These are phyloP conservation scores for Hyphopichia burtonii DNA, from an alignment of 1,139 yeast species.

Conservation along the genomic window DNA sequence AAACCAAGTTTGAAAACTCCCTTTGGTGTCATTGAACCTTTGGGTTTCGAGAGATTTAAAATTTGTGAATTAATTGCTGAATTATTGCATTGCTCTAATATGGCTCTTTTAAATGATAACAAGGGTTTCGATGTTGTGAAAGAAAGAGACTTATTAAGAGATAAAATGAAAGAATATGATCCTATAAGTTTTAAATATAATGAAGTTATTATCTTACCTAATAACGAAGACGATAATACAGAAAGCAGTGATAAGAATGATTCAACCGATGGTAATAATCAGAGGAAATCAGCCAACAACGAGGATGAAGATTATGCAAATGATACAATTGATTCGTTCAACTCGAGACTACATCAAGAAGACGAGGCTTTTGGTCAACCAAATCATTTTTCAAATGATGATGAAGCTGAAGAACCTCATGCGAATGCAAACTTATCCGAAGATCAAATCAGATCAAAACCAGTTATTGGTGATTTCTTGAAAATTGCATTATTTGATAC, in stretches of 20 bases:
- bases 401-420: slow-evolving; percentile 43
- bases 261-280: not conserved
- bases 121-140: slow-evolving; percentile 76
- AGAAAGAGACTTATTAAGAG: slow-evolving; percentile 71
- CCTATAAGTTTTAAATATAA: slow-evolving; percentile 50
- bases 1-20: slow-evolving; percentile 52
- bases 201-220: slow-evolving; percentile 42
- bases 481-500: slow-evolving; percentile 86
- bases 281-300: not conserved
- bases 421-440: slow-evolving; percentile 60
- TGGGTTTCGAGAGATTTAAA: slow-evolving; percentile 93
- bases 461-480: slow-evolving; percentile 87
- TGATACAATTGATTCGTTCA: slow-evolving; percentile 51
- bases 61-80: slow-evolving; percentile 91
- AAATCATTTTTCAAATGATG: slow-evolving; percentile 20
- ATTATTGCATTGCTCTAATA: slow-evolving; percentile 90
- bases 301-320: slow-evolving; percentile 29
- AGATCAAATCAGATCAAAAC: slow-evolving; percentile 58
- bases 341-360: slow-evolving; percentile 24
- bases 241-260: slow-evolving; percentile 7
- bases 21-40: slow-evolving; percentile 65
- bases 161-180: slow-evolving; percentile 44
- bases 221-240: slow-evolving; percentile 12
- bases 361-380: slow-evolving; percentile 24
- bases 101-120: slow-evolving; percentile 87